Evolutionary conservation across 805 yeast genomes (phyloP), one percentile per base, ranked within the genome.

Genomic region (fission yeast (Schizosaccharomyces pombe)): DNA sequence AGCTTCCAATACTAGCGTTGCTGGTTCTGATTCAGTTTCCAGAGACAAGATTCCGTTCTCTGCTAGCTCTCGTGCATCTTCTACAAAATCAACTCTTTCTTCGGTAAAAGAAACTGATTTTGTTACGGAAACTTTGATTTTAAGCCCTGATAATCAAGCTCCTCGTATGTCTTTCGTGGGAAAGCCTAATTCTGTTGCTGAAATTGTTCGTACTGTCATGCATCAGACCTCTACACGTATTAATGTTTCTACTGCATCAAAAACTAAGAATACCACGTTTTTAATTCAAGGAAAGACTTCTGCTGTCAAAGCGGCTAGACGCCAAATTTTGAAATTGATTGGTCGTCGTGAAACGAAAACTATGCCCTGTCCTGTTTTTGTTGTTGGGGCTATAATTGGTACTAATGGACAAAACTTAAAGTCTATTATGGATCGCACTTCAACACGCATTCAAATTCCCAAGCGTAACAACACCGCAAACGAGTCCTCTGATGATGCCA

Each of bases 381-480:
- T 84, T 56, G 76, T 91, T 67, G 75, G 93, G 5, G 75, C 76
- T 53, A 76, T 87, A 56, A 87, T 87, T 67, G 97, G 97, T 57
- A 74, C 87, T 47, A 83, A 80, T 64, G 97, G 97, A 64, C 75
- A 74, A 61, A 80, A 73, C 57, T 76, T 87, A 67, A 83, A 78
- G 65, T 87, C 91, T 56, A 83, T 87, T 59, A 73, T 82, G 52
- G 81, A 75, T 54, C 70, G 74, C 37, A 75, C 83, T 52, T 80
- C 77, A 53, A 79, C 79, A 54, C 82, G 73, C 60, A 77, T 87
- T 60, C 83, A 83, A 61, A 79, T 87, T 61, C 81, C 78, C 5
- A 60, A 57, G 56, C 47, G 54, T 19, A 34, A 24, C 22, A 39
- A 28, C 29, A 16, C 43, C 22, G 24, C 43, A n/a, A n/a, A n/a